Evolutionary conservation across 495 filamentous ascomycete species (phyloP).

Genomic region (Hyaloscypha hepaticicola): DNA sequence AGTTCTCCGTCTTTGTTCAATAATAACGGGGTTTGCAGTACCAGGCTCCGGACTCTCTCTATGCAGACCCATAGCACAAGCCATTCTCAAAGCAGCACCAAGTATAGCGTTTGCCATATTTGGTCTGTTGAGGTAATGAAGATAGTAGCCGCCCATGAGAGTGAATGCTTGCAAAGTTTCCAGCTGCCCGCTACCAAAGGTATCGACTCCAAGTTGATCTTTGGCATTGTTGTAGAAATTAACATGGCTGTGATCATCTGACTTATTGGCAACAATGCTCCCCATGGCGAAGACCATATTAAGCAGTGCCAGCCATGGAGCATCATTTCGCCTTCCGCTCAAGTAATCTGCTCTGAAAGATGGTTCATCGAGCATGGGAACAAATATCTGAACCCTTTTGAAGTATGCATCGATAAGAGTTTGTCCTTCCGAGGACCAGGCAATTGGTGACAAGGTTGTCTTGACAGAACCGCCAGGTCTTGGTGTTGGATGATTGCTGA

Average conservation of each 20-base stretch:
- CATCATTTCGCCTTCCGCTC: conserved; percentile 63
- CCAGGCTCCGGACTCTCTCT: conserved; percentile 58
- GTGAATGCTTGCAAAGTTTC: conserved; percentile 70
- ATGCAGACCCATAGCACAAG: conserved; percentile 70
- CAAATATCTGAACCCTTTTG: conserved; percentile 69
- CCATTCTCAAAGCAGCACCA: conserved; percentile 69
- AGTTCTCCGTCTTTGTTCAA: conserved; percentile 66
- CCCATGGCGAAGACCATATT: conserved; percentile 84
- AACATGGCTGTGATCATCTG: conserved; percentile 68
- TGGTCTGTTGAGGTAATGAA: conserved; percentile 76
- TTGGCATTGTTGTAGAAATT: conserved; percentile 72
- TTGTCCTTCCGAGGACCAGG: conserved; percentile 59
- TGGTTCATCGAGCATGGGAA: conserved; percentile 75
- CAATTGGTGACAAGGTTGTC: conserved; percentile 50
- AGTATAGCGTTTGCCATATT: conserved; percentile 70
- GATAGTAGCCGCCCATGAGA: conserved; percentile 73
- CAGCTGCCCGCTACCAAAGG: conserved; percentile 66
- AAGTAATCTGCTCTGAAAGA: conserved; percentile 72
- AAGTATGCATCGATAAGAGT: conserved; percentile 76
- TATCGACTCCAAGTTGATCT: conserved; percentile 64
- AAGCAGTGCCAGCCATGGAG: conserved; percentile 71
- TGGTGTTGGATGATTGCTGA: conserved; percentile 47
- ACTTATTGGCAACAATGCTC: conserved; percentile 67
- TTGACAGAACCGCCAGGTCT: conserved; percentile 27
- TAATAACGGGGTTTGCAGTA: conserved; percentile 50